Evolutionary conservation across 306 rosid genomes (phyloP), one percentile per base, ranked within the genome.

Genomic region (Cucurbita pepo): DNA sequence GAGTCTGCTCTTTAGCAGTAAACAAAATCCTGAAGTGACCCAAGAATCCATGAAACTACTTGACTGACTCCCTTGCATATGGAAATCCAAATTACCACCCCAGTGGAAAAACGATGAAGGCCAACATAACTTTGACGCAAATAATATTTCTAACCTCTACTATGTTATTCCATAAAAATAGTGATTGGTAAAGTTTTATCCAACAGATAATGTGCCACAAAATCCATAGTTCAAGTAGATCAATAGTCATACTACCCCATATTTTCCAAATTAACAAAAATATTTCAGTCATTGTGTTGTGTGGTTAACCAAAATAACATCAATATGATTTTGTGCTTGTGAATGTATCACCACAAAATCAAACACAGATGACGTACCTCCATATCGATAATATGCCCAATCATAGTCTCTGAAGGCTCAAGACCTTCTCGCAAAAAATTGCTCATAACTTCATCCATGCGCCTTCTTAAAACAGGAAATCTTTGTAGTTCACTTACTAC

Each of bases 361-460:
- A 18, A 55, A 30, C 63, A n/a, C 38, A 10, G 21, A 47, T 58
- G 15, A 34, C 77, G 80, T 82, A 95, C 99, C 99, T 95, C 96
- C 96, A 91, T 91, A 79, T 95, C 96, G 70, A 95, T 86, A 74
- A 91, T 81, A 87, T 95, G 99, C 8, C 88, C 92, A 73, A 95
- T 95, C 97, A 95, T 91, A 74, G 85, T 89, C 77, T 91, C 91
- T 0, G 96, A 89, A 59, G 99, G 99, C 78, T 85, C 91, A 69
- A 95, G 96, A 77, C 99, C 97, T 59, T 91, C 99, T 48, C 96
- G 90, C 75, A 95, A 73, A 82, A 95, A 91, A 78, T 86, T 88
- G 71, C 95, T 95, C 5, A 86, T 85, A 65, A 95, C 99, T 84
- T 95, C 99, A 82, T 95, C 99, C 96, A 95, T 88, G 58, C 96